phyloP scores from a whole-genome alignment of 805 yeast species.

The Cyberlindnera lachancei region DNA sequence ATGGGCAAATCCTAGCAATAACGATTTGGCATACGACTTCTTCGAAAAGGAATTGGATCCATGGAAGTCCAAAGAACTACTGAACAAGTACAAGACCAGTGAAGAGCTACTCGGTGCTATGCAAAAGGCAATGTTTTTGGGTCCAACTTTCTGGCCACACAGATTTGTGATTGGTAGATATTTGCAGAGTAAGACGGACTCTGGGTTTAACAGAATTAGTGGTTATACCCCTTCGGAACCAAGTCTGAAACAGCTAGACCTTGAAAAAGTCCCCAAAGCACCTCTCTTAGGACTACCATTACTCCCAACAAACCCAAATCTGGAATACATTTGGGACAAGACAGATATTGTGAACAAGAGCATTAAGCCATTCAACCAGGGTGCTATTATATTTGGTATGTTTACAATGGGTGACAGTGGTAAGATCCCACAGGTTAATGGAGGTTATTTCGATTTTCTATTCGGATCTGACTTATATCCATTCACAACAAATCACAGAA shows the following conservation, averaged over 20 bases:
- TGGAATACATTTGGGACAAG: slow-evolving; percentile 15
- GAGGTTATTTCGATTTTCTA: slow-evolving; percentile 16
- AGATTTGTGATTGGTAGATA: slow-evolving; percentile 16
- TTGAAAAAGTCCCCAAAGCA: slow-evolving; percentile 6
- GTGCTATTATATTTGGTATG: slow-evolving; percentile 17
- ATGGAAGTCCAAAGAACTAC: slow-evolving; percentile 9
- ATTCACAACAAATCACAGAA: slow-evolving; percentile 12
- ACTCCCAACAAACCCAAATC: slow-evolving; percentile 10
- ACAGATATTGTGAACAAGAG: slow-evolving; percentile 8
- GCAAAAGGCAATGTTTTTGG: slow-evolving; percentile 16
- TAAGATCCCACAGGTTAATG: slow-evolving; percentile 10
- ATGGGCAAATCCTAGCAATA: slow-evolving; percentile 12
- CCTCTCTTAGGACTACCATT: slow-evolving; percentile 5
- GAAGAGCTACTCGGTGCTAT: slow-evolving; percentile 16
- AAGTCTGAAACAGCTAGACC: slow-evolving; percentile 8
- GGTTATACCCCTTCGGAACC: slow-evolving; percentile 17
- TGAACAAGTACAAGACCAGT: slow-evolving; percentile 14
- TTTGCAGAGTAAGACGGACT: slow-evolving; percentile 7
- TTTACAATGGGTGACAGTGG: slow-evolving; percentile 15
- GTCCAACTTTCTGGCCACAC: slow-evolving; percentile 19
- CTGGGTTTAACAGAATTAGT: slow-evolving; percentile 11
- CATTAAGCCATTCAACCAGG: slow-evolving; percentile 8
- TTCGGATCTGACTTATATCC: slow-evolving; percentile 14
- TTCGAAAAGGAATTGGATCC: slow-evolving; percentile 15
- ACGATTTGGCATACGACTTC: slow-evolving; percentile 11